phyloP scores from a whole-genome alignment of 495 filamentous ascomycete genomes.

The Coniosporium apollinis region DNA sequence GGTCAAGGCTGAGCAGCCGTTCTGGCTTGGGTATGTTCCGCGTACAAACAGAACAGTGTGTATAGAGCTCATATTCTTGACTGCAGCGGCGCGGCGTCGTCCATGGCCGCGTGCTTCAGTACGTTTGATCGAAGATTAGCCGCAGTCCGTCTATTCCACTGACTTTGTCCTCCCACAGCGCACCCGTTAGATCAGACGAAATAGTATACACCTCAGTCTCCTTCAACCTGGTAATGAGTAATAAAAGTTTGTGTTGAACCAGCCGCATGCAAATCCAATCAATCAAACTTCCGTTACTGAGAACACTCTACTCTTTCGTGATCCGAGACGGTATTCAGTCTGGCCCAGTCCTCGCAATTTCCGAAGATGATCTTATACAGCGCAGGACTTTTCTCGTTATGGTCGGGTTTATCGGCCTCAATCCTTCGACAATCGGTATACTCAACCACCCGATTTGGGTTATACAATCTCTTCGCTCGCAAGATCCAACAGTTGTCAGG shows the following conservation, averaged over 20 bases:
- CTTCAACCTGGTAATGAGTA: not conserved
- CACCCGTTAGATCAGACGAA: slow-evolving; percentile 27
- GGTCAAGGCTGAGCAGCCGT: slow-evolving; percentile 15
- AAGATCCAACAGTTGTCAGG: slow-evolving; percentile 13
- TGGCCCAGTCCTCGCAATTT: not conserved
- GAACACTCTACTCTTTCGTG: slow-evolving; percentile 20
- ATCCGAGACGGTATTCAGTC: slow-evolving; percentile 20
- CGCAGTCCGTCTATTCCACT: not conserved
- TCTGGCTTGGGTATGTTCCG: slow-evolving; percentile 21
- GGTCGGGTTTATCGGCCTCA: slow-evolving; percentile 25
- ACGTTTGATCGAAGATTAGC: too few relatives aligned
- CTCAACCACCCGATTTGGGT: slow-evolving; percentile 24
- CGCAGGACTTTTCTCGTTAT: slow-evolving; percentile 23
- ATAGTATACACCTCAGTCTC: slow-evolving; percentile 17
- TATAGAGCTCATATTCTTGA: not conserved
- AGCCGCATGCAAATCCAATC: slow-evolving; percentile 27
- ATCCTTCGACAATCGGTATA: slow-evolving; percentile 27
- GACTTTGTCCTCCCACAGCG: slow-evolving; percentile 8
- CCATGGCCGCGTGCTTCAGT: slow-evolving; percentile 28
- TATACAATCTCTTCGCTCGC: slow-evolving; percentile 20
- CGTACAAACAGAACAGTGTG: not conserved
- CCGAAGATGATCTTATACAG: not conserved
- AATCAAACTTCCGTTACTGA: slow-evolving; percentile 19
- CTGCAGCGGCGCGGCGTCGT: slow-evolving; percentile 23
- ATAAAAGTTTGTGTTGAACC: not conserved